A percentile compares a stretch with the other conserved stretches of the same genome.
Evolutionary conservation across 2,329 filamentous ascomycete genomes (phyloP).

Genomic region (Exophiala sp.): DNA sequence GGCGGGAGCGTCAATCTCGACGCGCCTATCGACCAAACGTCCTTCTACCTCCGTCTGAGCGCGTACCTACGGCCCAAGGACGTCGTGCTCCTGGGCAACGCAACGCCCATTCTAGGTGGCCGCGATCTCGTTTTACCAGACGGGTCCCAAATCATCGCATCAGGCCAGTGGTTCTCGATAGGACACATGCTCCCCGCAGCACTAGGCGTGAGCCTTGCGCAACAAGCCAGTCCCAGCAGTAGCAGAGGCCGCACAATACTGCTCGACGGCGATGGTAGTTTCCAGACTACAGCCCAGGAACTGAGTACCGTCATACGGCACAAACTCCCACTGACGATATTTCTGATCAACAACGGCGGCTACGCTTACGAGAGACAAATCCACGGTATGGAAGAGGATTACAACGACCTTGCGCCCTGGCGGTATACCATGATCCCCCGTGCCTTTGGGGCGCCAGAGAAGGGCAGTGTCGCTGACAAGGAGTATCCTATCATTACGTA

Average conservation of each 20-base stretch:
- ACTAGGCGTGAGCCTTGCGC: conserved; percentile 68
- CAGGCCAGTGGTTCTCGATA: conserved; percentile 70
- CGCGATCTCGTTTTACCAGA: conserved; percentile 78
- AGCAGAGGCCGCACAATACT: conserved; percentile 65
- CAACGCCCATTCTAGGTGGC: conserved; percentile 83
- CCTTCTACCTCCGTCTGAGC: conserved; percentile 72
- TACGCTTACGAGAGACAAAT: conserved; percentile 89
- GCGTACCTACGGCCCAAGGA: conserved; percentile 70
- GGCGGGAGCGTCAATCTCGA: conserved; percentile 26
- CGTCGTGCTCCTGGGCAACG: conserved; percentile 80
- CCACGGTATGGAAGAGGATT: conserved; percentile 72
- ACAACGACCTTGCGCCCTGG: conserved; percentile 81
- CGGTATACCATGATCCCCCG: conserved; percentile 65
- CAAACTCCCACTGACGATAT: conserved; percentile 72
- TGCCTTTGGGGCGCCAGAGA: conserved; percentile 62
- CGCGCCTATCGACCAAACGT: conserved; percentile 46
- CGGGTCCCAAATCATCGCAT: conserved; percentile 74
- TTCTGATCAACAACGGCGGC: conserved; percentile 82
- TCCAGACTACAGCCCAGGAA: conserved; percentile 82
- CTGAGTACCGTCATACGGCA: conserved; percentile 74
- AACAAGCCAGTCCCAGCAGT: conserved; percentile 55
- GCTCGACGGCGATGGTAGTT: conserved; percentile 84
- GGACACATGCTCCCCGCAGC: conserved; percentile 62
- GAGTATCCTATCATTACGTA: conserved; percentile 38
- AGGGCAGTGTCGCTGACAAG: conserved; percentile 51